Evolutionary conservation across 1,139 yeast genomes (phyloP), one percentile per base, ranked within the genome.

Genomic region (Diutina pseudorugosa): DNA sequence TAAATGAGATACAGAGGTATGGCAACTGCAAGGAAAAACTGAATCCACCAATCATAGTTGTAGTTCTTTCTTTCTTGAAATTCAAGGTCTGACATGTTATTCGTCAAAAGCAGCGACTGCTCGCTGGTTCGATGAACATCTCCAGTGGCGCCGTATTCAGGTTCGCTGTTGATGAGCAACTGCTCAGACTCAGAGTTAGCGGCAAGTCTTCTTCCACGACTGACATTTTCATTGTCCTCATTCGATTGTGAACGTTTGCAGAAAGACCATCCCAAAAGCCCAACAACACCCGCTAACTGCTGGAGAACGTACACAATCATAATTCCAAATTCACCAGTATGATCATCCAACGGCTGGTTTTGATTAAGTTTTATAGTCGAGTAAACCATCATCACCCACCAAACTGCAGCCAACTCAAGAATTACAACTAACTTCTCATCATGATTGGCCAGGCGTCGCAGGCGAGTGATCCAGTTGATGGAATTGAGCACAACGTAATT

Each of bases 1-100:
- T 76, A 79, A 19, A 81, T 61, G 30, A 83, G 57, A 49, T 77
- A 73, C 1, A 81, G 69, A 0, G 83, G 71, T n/a, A 85, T 52
- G 4, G 96, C 95, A 7, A 83, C 87, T 40, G 83, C 65, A 3
- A 83, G 57, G 36, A 85, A 59, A 59, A 79, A 87, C 65, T 89
- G 96, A 25, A 87, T 59, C 8, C 83, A 75, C 96, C 96, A 89
- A 60, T 86, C 95, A 62, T 85, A 88, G 50, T 83, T 74, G 55
- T 74, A 73, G 6, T 79, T 73, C 52, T 76, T 75, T 19, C 50
- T 50, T 8, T 30, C 36, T 4, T 30, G n/a, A 8, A 8, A n/a
- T 6, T n/a, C 21, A 40, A 7, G 19, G 20, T 19, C 16, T 3
- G 14, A 11, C 3, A 27, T 33, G 11, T 6, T 5, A 18, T 45